A percentile compares a stretch with the other conserved stretches of the same genome.
Conservation (phyloP, 345 rosid species). For the Aquilaria sinensis region DNA sequence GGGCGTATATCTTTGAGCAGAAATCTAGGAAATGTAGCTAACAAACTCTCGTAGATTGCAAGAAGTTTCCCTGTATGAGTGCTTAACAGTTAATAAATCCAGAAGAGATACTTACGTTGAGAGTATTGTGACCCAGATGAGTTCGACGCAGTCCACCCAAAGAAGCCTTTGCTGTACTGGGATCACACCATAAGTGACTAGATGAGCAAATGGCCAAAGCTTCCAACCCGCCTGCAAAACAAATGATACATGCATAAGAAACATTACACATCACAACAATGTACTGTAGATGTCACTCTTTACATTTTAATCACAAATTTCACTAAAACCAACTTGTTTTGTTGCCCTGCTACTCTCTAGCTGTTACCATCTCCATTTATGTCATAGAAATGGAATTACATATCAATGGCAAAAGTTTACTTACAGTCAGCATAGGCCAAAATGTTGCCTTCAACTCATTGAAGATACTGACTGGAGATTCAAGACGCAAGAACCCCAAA, state of each 20-base stretch:
- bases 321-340: too few relatives aligned
- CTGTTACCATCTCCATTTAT: too few relatives aligned
- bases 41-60: neutral
- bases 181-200: constrained; percentile 80
- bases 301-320: too few relatives aligned
- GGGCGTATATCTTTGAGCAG: neutral
- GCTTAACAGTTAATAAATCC: neutral
- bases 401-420: constrained; percentile 8
- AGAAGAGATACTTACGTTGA: constrained; percentile 63
- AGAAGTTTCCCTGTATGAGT: neutral
- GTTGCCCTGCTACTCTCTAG: too few relatives aligned
- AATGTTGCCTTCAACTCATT: constrained; percentile 70
- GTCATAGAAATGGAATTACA: too few relatives aligned
- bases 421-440: constrained; percentile 85
- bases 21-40: neutral
- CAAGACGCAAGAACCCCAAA: constrained; percentile 73
- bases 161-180: constrained; percentile 95
- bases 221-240: constrained; percentile 92
- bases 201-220: constrained; percentile 99
- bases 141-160: constrained; percentile 97
- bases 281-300: too few relatives aligned
- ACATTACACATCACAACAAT: too few relatives aligned
- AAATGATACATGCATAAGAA: constrained; percentile 12
- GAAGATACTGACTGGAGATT: constrained; percentile 65
- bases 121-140: constrained; percentile 96